A percentile compares a stretch with the other conserved stretches of the same genome.
Conservation (phyloP, 73 alveolate genomes). For the Tetrahymena thermophila region DNA sequence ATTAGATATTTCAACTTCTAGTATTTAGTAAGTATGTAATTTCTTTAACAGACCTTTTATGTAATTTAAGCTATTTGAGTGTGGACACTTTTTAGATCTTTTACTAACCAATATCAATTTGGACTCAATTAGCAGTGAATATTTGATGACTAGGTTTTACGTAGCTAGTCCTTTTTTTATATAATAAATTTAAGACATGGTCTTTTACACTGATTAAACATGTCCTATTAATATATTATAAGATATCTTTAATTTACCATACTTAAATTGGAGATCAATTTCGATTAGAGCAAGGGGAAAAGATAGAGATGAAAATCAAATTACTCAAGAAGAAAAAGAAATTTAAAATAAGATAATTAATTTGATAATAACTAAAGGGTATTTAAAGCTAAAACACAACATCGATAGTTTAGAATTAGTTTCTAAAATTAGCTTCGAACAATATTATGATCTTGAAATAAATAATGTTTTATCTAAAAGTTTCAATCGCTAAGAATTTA, state of each 20-base stretch:
- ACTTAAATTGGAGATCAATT: background rate
- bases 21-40: background rate
- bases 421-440: background rate
- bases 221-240: background rate
- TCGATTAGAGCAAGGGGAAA: background rate
- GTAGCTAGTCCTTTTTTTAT: background rate
- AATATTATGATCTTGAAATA: background rate
- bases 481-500: background rate
- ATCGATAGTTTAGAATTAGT: background rate
- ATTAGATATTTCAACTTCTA: background rate
- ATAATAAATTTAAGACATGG: background rate
- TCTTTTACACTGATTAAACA: background rate
- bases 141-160: background rate
- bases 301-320: background rate
- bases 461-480: background rate
- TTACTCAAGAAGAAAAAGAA: background rate
- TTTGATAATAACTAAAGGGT: background rate
- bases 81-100: background rate
- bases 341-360: background rate
- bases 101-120: background rate
- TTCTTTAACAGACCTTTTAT: background rate
- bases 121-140: background rate
- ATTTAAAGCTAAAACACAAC: background rate
- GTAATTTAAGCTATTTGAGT: background rate
- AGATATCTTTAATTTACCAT: background rate